Evolutionary conservation across 2,329 filamentous ascomycete species (phyloP).

Genomic region (Fusarium pseudocircinatum): DNA sequence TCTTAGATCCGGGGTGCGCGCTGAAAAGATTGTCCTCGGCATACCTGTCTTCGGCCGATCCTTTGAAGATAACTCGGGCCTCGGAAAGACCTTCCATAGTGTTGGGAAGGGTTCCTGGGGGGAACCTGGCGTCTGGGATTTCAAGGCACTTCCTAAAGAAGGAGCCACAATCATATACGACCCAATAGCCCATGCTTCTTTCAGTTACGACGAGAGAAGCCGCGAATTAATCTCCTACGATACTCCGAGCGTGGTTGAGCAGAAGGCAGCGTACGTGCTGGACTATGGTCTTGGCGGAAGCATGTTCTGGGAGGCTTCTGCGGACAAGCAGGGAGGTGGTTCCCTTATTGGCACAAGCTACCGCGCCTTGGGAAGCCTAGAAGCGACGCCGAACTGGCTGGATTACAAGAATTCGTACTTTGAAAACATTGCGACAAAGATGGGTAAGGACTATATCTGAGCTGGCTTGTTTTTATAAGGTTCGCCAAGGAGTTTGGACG

Average conservation of each 20-base stretch:
- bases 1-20: slow-evolving; percentile 8
- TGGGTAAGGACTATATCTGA: neutral
- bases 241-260: slow-evolving; percentile 12
- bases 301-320: slow-evolving; percentile 36
- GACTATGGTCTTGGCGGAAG: slow-evolving; percentile 21
- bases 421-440: slow-evolving; percentile 56
- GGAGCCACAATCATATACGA: slow-evolving; percentile 23
- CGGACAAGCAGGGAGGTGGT: slow-evolving; percentile 18
- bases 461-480: neutral
- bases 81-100: slow-evolving; percentile 21
- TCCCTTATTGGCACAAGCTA: slow-evolving; percentile 26
- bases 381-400: slow-evolving; percentile 25
- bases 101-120: slow-evolving; percentile 29
- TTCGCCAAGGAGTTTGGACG: neutral
- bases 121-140: slow-evolving; percentile 30
- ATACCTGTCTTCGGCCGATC: slow-evolving; percentile 34
- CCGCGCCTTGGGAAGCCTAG: slow-evolving; percentile 8
- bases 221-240: slow-evolving; percentile 29
- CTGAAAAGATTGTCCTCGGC: slow-evolving; percentile 27
- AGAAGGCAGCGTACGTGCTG: slow-evolving; percentile 24
- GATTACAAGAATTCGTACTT: slow-evolving; percentile 56
- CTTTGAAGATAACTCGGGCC: slow-evolving; percentile 21
- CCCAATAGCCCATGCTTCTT: slow-evolving; percentile 19
- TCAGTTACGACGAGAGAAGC: slow-evolving; percentile 28
- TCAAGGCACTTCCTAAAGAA: slow-evolving; percentile 26